Percentiles rank a stretch among this genome's conserved stretches.
phyloP scores from a whole-genome alignment of 2,329 filamentous ascomycete genomes.

The Pestalotiopsis sp. region DNA sequence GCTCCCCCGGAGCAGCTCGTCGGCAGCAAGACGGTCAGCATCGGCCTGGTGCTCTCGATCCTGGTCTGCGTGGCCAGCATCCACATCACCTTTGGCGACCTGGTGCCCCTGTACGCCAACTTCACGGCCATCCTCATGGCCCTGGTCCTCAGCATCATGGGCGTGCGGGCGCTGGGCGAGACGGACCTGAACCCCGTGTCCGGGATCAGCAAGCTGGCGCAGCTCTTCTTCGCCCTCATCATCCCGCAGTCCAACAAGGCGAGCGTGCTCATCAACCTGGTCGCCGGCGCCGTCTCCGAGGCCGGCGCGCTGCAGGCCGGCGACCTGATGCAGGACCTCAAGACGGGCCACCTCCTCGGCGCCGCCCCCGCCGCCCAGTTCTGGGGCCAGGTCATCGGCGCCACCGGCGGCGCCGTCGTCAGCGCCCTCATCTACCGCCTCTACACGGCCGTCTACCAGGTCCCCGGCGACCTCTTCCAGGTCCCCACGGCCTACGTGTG shows the following conservation, averaged over 20 bases:
- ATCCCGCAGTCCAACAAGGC: constrained; percentile 81
- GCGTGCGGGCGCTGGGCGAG: constrained; percentile 70
- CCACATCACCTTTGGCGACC: constrained; percentile 78
- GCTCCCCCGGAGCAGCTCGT: constrained; percentile 85
- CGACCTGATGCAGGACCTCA: constrained; percentile 95
- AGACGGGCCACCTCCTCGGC: constrained; percentile 91
- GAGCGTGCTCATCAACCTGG: constrained; percentile 91
- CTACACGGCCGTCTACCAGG: constrained; percentile 84
- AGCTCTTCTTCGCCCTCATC: constrained; percentile 91
- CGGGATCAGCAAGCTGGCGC: constrained; percentile 94
- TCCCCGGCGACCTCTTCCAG: constrained; percentile 88
- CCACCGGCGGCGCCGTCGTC: constrained; percentile 81
- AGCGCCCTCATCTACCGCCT: constrained; percentile 87
- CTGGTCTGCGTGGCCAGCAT: constrained; percentile 80
- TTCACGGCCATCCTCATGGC: constrained; percentile 83
- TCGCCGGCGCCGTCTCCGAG: constrained; percentile 87
- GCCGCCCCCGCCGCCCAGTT: constrained; percentile 95
- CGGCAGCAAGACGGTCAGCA: constrained; percentile 67
- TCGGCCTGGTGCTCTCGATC: constrained; percentile 79
- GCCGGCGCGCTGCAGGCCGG: constrained; percentile 90
- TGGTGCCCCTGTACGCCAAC: constrained; percentile 79
- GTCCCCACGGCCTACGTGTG: constrained; percentile 95
- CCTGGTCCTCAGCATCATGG: constrained; percentile 76
- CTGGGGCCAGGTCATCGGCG: constrained; percentile 93
- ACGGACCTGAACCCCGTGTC: constrained; percentile 96